Conservation (phyloP, 257 asterid species). For the Anisodus acutangulus region DNA sequence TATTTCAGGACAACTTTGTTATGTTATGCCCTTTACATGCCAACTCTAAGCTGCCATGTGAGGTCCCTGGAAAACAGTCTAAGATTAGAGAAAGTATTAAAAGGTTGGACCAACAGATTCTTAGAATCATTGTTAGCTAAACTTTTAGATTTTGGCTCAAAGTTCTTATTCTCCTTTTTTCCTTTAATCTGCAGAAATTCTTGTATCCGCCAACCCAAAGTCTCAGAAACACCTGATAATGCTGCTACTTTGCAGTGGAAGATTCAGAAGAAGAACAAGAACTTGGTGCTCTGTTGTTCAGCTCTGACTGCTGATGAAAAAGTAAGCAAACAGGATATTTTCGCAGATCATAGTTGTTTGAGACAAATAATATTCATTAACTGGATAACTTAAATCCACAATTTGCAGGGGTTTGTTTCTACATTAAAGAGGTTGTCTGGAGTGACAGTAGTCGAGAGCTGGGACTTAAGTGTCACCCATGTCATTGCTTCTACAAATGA, state of each 20-base stretch:
- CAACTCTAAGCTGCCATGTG: slow-evolving; percentile 64
- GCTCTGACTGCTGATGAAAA: slow-evolving; percentile 68
- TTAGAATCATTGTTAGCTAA: slow-evolving; percentile 24
- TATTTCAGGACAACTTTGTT: slow-evolving; percentile 81
- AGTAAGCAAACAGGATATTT: slow-evolving; percentile 47
- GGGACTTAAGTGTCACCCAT: slow-evolving; percentile 81
- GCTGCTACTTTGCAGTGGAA: slow-evolving; percentile 51
- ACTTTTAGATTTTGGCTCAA: neutral
- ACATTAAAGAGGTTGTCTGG: slow-evolving; percentile 59
- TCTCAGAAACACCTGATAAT: slow-evolving; percentile 40
- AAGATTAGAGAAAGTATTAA: slow-evolving; percentile 44
- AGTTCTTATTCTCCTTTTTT: neutral
- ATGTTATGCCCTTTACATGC: slow-evolving; percentile 86
- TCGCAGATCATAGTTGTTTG: slow-evolving; percentile 14
- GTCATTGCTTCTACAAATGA: slow-evolving; percentile 80
- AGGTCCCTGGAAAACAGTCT: slow-evolving; percentile 48
- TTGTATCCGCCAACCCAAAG: slow-evolving; percentile 35
- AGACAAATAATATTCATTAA: slow-evolving; percentile 8
- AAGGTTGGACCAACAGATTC: slow-evolving; percentile 20
- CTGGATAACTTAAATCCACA: neutral
- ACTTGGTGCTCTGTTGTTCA: slow-evolving; percentile 72
- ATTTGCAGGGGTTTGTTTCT: slow-evolving; percentile 61
- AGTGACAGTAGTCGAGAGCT: slow-evolving; percentile 63
- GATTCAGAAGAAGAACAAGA: slow-evolving; percentile 52
- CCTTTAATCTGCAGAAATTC: slow-evolving; percentile 47